Base-by-base conservation (phyloP, 1,139 yeast species). In the Pichia sp. region DNA sequence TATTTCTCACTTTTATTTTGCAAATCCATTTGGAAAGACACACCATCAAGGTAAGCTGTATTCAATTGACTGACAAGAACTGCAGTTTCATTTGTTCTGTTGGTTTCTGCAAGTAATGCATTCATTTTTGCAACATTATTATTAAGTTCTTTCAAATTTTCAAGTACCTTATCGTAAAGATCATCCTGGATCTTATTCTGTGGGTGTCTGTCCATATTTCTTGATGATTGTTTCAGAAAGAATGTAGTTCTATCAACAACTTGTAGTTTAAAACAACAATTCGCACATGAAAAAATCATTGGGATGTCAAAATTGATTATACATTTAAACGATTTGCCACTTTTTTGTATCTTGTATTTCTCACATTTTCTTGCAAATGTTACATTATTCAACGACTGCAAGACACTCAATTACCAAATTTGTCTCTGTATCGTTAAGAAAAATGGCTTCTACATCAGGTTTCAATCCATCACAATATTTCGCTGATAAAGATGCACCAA, bases 131-230 rank as follows among this genome's bases (percentile, higher is more conserved):
- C 52, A 16, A 62, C 50, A 38, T 57, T 60, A 8, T 43, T 49
- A 39, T 59, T 60, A 18, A 62, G 44, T 24, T 56, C 58, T 2
- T 57, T 48, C 56, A 86, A 80, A 57, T 86, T 86, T 62, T 77
- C 79, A 48, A 85, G 80, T 35, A 88, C 85, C 54, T 96, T 78
- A 24, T 88, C 77, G 50, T 86, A 72, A 39, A 88, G 71, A 18
- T 89, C 89, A 54, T 79, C 83, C 60, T 89, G 96, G 9, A 80
- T 86, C 61, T 85, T 87, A 59, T 86, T 95, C 61, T 88, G 94
- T 4, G 96, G 97, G 59, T 88, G 88, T 67, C 53, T 51, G 7
- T 42, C 47, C 52, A 43, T 46, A 13, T 34, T 18, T 23, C 25
- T n/a, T 20, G 7, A 7, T 7, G 16, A 6, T 22, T 32, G 13